Percentiles rank a stretch among this genome's conserved stretches.
Conservation (phyloP, 495 filamentous ascomycete genomes). For the Elaphomyces granulatus region DNA sequence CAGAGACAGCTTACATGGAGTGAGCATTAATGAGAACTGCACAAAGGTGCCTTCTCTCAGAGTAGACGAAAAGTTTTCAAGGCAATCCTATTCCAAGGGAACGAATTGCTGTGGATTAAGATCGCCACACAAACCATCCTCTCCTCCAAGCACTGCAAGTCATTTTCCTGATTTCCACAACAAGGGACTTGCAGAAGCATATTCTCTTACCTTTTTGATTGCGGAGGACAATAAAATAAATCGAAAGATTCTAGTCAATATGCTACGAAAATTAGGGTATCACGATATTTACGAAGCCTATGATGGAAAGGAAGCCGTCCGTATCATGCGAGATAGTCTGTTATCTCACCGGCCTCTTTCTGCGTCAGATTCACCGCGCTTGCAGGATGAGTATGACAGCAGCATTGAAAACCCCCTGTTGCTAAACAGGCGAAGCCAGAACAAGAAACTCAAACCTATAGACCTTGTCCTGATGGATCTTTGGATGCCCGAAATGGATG, state of each 20-base stretch:
- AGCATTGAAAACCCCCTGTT: neutral
- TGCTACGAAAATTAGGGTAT: constrained; percentile 60
- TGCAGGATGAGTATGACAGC: constrained; percentile 1
- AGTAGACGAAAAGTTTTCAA: too few species aligned
- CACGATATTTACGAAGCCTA: constrained; percentile 49
- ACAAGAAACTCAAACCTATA: constrained; percentile 30
- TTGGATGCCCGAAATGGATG: constrained; percentile 79
- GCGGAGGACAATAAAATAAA: constrained; percentile 75
- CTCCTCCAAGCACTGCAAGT: too few species aligned
- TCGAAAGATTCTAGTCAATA: constrained; percentile 54
- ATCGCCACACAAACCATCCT: too few species aligned
- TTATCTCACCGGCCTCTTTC: constrained; percentile 12
- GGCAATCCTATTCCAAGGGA: too few species aligned
- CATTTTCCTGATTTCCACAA: neutral
- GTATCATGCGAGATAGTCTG: constrained; percentile 38
- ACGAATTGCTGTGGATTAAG: too few species aligned
- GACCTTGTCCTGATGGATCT: constrained; percentile 70
- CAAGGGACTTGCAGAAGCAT: constrained; percentile 36
- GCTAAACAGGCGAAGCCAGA: constrained; percentile 1
- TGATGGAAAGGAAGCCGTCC: constrained; percentile 59
- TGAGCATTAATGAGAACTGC: too few species aligned
- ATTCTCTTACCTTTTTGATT: constrained; percentile 56
- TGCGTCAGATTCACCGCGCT: constrained; percentile 1
- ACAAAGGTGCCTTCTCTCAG: too few species aligned
- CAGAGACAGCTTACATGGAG: too few species aligned